Evolutionary conservation across 768 basidiomycete species (phyloP).

Genomic region (Tulasnella sp.): DNA sequence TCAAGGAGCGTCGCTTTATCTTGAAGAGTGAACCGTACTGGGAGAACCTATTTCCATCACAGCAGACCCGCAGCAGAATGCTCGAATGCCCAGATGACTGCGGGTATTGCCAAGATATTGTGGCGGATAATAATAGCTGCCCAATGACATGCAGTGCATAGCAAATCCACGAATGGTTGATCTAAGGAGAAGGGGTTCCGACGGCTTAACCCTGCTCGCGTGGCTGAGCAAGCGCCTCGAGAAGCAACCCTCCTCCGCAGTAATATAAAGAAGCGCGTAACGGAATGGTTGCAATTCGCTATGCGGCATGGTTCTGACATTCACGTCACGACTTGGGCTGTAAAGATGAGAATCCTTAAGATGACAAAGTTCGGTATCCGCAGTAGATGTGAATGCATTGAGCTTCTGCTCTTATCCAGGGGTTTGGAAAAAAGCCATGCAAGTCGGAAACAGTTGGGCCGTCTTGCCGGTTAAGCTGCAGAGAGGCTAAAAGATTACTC

Average conservation of each 20-base stretch:
- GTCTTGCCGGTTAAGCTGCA: not conserved
- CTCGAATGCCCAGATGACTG: not conserved
- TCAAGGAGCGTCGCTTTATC: not conserved
- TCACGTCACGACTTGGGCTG: not conserved
- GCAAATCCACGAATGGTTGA: not conserved
- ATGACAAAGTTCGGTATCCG: not conserved
- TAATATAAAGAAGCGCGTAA: conserved; percentile 1
- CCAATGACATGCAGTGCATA: conserved; percentile 6
- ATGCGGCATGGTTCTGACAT: not conserved
- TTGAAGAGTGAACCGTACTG: not conserved
- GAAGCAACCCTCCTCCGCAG: not conserved
- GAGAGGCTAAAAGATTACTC: not conserved
- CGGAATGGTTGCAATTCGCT: not conserved
- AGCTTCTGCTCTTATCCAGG: not conserved
- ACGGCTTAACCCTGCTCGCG: not conserved
- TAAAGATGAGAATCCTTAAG: not conserved
- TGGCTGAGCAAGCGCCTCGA: not conserved
- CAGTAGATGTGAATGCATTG: not conserved
- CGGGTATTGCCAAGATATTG: not conserved
- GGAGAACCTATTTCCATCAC: conserved; percentile 1
- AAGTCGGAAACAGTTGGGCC: not conserved
- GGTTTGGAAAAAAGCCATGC: not conserved
- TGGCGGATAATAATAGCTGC: not conserved
- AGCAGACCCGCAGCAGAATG: not conserved
- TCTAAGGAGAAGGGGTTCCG: not conserved